A percentile compares a stretch with the other conserved stretches of the same genome.
phyloP scores from a whole-genome alignment of 1,284 basidiomycete species.

The Pseudomicrostroma phylloplanum region DNA sequence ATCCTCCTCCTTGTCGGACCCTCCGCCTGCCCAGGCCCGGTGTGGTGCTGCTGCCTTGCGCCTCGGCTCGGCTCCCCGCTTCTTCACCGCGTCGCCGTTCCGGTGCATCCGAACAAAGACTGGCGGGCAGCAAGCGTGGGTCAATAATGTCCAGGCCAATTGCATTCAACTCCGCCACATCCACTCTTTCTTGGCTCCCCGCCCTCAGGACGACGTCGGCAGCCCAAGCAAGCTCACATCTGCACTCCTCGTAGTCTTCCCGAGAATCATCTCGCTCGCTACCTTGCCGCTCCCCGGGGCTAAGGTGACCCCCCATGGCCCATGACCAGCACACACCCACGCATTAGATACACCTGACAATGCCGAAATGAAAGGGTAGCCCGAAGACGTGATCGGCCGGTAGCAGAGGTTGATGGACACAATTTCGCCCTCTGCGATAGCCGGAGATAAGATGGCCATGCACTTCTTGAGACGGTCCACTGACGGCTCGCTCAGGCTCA shows the following conservation, averaged over 20 bases:
- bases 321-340: slow-evolving; percentile 54
- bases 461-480: slow-evolving; percentile 54
- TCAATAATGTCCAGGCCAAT: no score
- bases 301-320: slow-evolving; percentile 54
- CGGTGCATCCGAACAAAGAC: no score
- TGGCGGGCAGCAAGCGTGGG: no score
- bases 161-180: no score
- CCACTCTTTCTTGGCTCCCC: no score
- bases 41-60: no score
- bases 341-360: slow-evolving; percentile 54
- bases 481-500: slow-evolving; percentile 53
- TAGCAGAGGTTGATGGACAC: slow-evolving; percentile 57
- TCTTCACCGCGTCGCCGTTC: no score
- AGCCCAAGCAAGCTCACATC: slow-evolving; percentile 49
- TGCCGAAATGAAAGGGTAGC: slow-evolving; percentile 55
- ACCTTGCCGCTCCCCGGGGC: slow-evolving; percentile 56
- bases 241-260: slow-evolving; percentile 54
- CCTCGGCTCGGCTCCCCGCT: no score
- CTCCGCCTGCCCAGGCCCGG: no score
- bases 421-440: slow-evolving; percentile 47
- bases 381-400: slow-evolving; percentile 56
- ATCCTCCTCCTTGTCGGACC: no score
- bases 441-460: slow-evolving; percentile 50
- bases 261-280: slow-evolving; percentile 56
- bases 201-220: no score